Conservation (phyloP, 1,284 basidiomycete species). For the Erythrobasidium hasegawianum region DNA sequence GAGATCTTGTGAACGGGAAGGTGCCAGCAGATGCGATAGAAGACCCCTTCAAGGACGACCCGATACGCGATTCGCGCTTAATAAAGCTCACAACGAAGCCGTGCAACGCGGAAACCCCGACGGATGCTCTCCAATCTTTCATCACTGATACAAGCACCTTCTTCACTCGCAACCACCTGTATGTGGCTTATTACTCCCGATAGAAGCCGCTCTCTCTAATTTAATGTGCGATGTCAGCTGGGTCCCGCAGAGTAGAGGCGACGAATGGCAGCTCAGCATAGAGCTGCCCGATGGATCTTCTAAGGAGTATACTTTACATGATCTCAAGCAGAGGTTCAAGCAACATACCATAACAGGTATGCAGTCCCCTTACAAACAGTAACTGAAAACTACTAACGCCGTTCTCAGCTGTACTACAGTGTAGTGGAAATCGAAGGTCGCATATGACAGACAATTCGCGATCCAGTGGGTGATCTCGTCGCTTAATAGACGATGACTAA, state of each 20-base stretch:
- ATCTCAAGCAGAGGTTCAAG: slow-evolving; percentile 23
- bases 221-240: not conserved
- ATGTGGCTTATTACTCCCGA: not conserved
- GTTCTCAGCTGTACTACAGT: slow-evolving; percentile 25
- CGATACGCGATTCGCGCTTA: slow-evolving; percentile 24
- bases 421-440: slow-evolving; percentile 28
- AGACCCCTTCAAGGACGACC: slow-evolving; percentile 32
- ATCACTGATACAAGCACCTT: slow-evolving; percentile 26
- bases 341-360: slow-evolving; percentile 30
- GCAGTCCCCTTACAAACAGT: not conserved
- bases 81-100: slow-evolving; percentile 30
- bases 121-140: slow-evolving; percentile 14
- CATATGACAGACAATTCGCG: slow-evolving; percentile 29
- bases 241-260: slow-evolving; percentile 16
- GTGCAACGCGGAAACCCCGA: slow-evolving; percentile 32
- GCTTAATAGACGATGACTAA: no score
- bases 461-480: slow-evolving; percentile 22
- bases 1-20: slow-evolving; percentile 30
- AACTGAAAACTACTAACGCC: not conserved
- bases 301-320: slow-evolving; percentile 18
- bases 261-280: slow-evolving; percentile 26
- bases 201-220: not conserved
- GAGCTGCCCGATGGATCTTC: slow-evolving; percentile 28
- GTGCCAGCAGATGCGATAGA: slow-evolving; percentile 32
- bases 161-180: slow-evolving; percentile 33